phyloP scores from a whole-genome alignment of 495 filamentous ascomycete genomes.

The Mytilinidion resinicola region DNA sequence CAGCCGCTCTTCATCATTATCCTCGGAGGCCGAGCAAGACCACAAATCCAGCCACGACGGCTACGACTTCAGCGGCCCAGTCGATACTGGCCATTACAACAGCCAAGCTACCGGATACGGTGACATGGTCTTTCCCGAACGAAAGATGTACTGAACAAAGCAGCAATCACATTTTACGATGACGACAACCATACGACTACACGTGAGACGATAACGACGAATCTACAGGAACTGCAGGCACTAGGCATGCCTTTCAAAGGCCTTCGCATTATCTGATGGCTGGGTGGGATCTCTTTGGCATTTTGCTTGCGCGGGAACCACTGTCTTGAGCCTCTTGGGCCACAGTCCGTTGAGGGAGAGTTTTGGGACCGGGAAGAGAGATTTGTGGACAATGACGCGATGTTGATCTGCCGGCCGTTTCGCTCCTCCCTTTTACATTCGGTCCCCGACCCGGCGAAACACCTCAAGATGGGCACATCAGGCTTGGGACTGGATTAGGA shows the following conservation, averaged over 20 bases:
- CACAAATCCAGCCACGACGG: slow-evolving; percentile 11
- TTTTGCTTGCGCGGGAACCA: too few relatives aligned
- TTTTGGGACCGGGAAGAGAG: too few relatives aligned
- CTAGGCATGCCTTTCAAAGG: too few relatives aligned
- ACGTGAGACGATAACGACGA: slow-evolving; percentile 9
- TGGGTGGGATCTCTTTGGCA: slow-evolving; percentile 7
- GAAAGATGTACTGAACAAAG: slow-evolving; percentile 22
- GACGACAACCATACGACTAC: slow-evolving; percentile 8
- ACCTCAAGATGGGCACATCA: too few relatives aligned
- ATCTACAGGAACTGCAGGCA: background rate
- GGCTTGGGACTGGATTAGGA: too few relatives aligned
- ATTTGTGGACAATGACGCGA: too few relatives aligned
- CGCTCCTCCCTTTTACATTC: too few relatives aligned
- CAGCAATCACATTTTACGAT: slow-evolving; percentile 2
- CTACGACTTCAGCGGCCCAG: slow-evolving; percentile 25
- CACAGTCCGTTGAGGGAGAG: too few relatives aligned
- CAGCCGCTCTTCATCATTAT: slow-evolving; percentile 20
- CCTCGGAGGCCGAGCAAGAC: slow-evolving; percentile 11
- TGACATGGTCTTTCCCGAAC: slow-evolving; percentile 29
- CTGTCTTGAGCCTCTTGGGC: too few relatives aligned
- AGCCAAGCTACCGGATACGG: slow-evolving; percentile 12
- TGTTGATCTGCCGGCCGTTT: too few relatives aligned
- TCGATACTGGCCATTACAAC: slow-evolving; percentile 10
- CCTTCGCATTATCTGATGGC: background rate
- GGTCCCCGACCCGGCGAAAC: too few relatives aligned